Conservation (phyloP, 176 grass and related monocot species). For the Oryza glaberrima region DNA sequence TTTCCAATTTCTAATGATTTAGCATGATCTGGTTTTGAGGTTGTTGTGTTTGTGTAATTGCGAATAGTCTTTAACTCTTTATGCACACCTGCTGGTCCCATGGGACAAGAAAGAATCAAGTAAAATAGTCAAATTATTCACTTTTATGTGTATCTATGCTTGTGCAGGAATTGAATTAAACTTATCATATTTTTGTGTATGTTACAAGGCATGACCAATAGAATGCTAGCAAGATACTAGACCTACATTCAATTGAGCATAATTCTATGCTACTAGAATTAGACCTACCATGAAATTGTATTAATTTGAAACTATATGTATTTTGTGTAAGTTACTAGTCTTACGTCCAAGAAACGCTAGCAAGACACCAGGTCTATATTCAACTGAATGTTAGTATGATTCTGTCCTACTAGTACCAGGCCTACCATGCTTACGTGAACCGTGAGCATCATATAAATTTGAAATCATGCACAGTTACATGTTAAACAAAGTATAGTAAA, state of each 20-base stretch:
- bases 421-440: conserved; percentile 11
- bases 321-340: conserved; percentile 8
- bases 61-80: conserved; percentile 23
- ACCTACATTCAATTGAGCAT: conserved; percentile 10
- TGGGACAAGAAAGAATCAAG: not conserved
- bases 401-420: conserved; percentile 1
- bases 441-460: conserved; percentile 1
- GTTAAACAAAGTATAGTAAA: conserved; percentile 24
- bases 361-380: conserved; percentile 4
- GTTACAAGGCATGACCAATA: not conserved
- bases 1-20: conserved; percentile 5
- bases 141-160: conserved; percentile 3
- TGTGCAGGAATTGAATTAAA: not conserved
- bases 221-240: not conserved
- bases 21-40: conserved; percentile 23
- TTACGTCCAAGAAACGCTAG: conserved; percentile 1
- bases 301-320: conserved; percentile 31
- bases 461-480: conserved; percentile 26
- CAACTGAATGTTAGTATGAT: conserved; percentile 1
- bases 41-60: not conserved
- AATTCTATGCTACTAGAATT: not conserved
- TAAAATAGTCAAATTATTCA: not conserved
- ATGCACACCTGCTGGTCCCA: conserved; percentile 22
- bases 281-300: conserved; percentile 23
- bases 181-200: conserved; percentile 16